Conservation (phyloP, 768 basidiomycete genomes). For the Chiua virens region DNA sequence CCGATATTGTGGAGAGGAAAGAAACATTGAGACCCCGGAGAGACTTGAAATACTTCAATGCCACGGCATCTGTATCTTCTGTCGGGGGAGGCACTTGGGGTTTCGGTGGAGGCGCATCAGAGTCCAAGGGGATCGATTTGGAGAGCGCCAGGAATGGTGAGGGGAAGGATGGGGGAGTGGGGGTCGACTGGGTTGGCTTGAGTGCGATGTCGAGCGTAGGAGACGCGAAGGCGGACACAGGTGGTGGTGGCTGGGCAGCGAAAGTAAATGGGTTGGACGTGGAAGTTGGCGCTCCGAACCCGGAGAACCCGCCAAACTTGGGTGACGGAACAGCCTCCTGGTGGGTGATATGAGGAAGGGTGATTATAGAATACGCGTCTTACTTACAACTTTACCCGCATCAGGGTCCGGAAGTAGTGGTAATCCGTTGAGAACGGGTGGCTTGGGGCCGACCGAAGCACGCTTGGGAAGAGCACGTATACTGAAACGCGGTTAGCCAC, state of each 20-base stretch:
- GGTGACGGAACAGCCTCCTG: constrained; percentile 33
- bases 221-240: constrained; percentile 11
- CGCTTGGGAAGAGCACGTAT: constrained; percentile 67
- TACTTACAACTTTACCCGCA: constrained; percentile 25
- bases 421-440: constrained; percentile 23
- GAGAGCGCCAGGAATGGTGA: too few species aligned
- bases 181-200: constrained; percentile 11
- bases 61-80: constrained; percentile 31
- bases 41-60: constrained; percentile 60
- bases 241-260: constrained; percentile 26
- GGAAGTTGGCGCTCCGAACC: constrained; percentile 44
- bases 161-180: too few species aligned
- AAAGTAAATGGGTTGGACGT: constrained; percentile 42
- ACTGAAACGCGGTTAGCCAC: constrained; percentile 36
- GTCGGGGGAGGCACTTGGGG: constrained; percentile 15
- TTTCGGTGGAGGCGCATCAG: constrained; percentile 21
- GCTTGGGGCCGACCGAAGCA: constrained; percentile 23
- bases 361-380: constrained; percentile 14
- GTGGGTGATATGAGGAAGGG: constrained; percentile 13
- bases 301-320: constrained; percentile 53
- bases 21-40: constrained; percentile 77
- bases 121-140: constrained; percentile 25
- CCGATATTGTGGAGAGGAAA: constrained; percentile 55
- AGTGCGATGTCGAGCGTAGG: constrained; percentile 7
- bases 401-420: constrained; percentile 26